Percentiles rank a stretch among this genome's conserved stretches.
Evolutionary conservation across 371 early-diverging fungal genomes (phyloP).

Genomic region (Apophysomyces variabilis): DNA sequence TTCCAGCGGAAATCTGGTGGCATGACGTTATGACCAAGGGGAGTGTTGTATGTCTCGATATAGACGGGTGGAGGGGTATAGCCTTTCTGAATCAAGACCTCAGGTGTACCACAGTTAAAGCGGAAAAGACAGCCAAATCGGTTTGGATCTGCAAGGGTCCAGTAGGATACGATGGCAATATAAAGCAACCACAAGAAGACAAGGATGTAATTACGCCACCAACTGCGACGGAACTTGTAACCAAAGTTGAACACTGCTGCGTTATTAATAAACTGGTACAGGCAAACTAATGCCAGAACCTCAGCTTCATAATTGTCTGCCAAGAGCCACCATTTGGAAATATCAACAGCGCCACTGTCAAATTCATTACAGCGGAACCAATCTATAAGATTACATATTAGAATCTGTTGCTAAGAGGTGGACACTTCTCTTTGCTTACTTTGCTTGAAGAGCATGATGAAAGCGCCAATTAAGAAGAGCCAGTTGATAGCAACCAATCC

Average conservation of each 20-base stretch:
- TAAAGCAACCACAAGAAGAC: slow-evolving; percentile 59
- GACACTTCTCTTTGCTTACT: slow-evolving; percentile 16
- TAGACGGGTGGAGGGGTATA: slow-evolving; percentile 43
- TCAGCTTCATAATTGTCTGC: slow-evolving; percentile 80
- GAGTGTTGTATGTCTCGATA: slow-evolving; percentile 61
- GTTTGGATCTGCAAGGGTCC: slow-evolving; percentile 73
- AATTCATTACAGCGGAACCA: slow-evolving; percentile 79
- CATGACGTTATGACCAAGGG: slow-evolving; percentile 72
- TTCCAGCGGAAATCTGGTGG: slow-evolving; percentile 62
- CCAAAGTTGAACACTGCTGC: slow-evolving; percentile 74
- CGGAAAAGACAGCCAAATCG: slow-evolving; percentile 70
- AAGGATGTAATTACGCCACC: slow-evolving; percentile 62
- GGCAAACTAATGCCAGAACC: slow-evolving; percentile 54
- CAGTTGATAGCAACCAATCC: slow-evolving; percentile 76
- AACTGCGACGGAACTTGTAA: slow-evolving; percentile 63
- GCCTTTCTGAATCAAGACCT: slow-evolving; percentile 46
- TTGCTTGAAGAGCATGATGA: slow-evolving; percentile 48
- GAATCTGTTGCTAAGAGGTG: slow-evolving; percentile 41
- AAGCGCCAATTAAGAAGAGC: slow-evolving; percentile 54
- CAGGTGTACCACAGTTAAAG: slow-evolving; percentile 71
- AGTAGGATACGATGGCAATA: slow-evolving; percentile 55
- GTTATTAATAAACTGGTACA: slow-evolving; percentile 69
- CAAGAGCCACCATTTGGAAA: slow-evolving; percentile 75
- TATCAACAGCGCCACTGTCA: slow-evolving; percentile 62
- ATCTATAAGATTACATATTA: slow-evolving; percentile 1